These are phyloP conservation scores for Astrocystis sublimbata DNA, from an alignment of 495 filamentous ascomycete genomes.

Conservation along the genomic window DNA sequence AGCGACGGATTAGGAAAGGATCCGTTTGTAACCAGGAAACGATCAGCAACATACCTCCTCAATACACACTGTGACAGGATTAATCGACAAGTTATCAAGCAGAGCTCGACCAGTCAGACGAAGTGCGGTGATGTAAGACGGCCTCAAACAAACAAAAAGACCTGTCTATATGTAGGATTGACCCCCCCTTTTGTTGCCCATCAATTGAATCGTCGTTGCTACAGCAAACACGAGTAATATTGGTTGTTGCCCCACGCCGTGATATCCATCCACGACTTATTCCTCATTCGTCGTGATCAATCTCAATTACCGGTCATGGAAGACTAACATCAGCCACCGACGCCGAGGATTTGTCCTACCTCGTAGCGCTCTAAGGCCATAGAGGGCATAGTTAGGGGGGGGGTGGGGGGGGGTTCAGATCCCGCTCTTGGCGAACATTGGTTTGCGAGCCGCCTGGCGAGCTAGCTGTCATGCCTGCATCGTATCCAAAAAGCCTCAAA, in stretches of 20 bases:
- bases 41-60: conserved; percentile 18
- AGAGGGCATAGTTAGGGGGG: background rate
- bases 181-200: background rate
- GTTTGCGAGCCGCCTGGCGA: no score
- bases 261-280: background rate
- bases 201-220: background rate
- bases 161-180: background rate
- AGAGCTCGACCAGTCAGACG: background rate
- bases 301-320: conserved; percentile 1
- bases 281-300: conserved; percentile 4
- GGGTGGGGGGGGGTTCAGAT: background rate
- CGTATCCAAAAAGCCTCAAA: conserved; percentile 3
- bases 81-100: background rate
- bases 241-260: conserved; percentile 2
- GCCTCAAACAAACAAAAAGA: background rate
- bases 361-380: background rate
- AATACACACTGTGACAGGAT: conserved; percentile 4
- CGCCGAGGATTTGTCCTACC: background rate
- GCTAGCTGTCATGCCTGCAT: no score
- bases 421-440: conserved; percentile 9
- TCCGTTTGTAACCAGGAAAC: background rate
- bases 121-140: background rate
- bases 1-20: background rate
- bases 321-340: background rate
- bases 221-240: conserved; percentile 8